Percentiles rank a stretch among this genome's conserved stretches.
Evolutionary conservation across 768 basidiomycete genomes (phyloP).

Genomic region (Suillus occidentalis): DNA sequence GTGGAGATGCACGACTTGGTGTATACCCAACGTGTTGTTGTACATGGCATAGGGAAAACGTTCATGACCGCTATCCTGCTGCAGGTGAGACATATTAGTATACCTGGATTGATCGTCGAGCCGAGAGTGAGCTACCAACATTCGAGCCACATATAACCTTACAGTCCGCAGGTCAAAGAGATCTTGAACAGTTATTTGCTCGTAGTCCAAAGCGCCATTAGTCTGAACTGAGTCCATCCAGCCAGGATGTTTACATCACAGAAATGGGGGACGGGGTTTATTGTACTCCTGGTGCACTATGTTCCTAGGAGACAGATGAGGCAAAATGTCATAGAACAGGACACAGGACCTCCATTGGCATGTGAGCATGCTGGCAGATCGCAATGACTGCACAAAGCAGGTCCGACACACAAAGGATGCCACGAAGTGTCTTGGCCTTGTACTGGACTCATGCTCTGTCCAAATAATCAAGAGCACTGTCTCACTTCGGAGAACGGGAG

Average conservation of each 20-base stretch:
- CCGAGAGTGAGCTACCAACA: neutral
- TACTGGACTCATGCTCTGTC: neutral
- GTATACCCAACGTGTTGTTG: slow-evolving; percentile 2
- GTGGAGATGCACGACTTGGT: neutral
- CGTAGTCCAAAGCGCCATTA: neutral
- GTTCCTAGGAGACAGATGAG: neutral
- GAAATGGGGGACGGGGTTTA: neutral
- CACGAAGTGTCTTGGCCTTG: neutral
- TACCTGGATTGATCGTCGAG: neutral
- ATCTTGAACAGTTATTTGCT: neutral
- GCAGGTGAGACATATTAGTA: neutral
- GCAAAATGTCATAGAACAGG: neutral
- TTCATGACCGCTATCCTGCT: neutral
- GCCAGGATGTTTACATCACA: neutral
- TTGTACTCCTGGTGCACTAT: neutral
- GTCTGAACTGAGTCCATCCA: neutral
- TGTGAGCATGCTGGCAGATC: neutral
- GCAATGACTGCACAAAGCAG: neutral
- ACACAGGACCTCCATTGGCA: neutral
- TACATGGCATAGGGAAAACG: neutral
- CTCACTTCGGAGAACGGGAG: neutral
- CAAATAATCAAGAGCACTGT: neutral
- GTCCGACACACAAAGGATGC: neutral
- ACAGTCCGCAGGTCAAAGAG: neutral
- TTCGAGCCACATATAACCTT: too few species aligned